These are phyloP conservation scores for Pseudocercospora vitis DNA, from an alignment of 2,329 filamentous ascomycete species.

Conservation along the genomic window DNA sequence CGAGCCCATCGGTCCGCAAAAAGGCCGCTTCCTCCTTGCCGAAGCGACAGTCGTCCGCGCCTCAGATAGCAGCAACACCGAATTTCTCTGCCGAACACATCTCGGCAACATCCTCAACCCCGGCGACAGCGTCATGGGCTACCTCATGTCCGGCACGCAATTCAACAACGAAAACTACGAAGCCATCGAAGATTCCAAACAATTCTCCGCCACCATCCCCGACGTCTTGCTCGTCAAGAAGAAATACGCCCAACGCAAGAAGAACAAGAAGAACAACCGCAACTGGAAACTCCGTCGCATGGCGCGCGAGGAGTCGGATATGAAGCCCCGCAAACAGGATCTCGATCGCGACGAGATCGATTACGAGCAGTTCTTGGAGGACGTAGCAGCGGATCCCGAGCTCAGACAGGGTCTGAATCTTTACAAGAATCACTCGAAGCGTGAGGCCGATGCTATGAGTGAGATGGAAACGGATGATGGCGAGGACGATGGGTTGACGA, in stretches of 20 bases:
- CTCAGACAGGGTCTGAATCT: constrained; percentile 78
- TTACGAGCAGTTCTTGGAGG: constrained; percentile 94
- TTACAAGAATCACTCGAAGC: constrained; percentile 67
- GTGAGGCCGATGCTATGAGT: constrained; percentile 65
- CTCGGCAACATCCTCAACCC: constrained; percentile 80
- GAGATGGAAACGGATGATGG: constrained; percentile 55
- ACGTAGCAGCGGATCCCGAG: constrained; percentile 94
- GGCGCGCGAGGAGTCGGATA: constrained; percentile 82
- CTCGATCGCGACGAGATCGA: constrained; percentile 86
- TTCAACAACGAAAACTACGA: constrained; percentile 90
- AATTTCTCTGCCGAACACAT: constrained; percentile 88
- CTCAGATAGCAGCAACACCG: constrained; percentile 79
- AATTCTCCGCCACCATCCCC: constrained; percentile 76
- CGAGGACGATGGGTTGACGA: constrained; percentile 54
- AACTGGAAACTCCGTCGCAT: constrained; percentile 96
- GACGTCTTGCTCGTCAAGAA: constrained; percentile 98
- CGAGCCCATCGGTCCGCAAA: constrained; percentile 71
- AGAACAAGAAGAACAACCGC: constrained; percentile 59
- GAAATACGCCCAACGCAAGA: constrained; percentile 82
- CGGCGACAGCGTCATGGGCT: constrained; percentile 93
- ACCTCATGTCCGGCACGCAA: constrained; percentile 82
- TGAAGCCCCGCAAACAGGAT: constrained; percentile 82
- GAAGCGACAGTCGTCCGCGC: constrained; percentile 87
- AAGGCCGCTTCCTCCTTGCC: constrained; percentile 79
- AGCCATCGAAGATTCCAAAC: constrained; percentile 73